phyloP scores from a whole-genome alignment of 176 grass and related monocot species.

The Lolium multiflorum region DNA sequence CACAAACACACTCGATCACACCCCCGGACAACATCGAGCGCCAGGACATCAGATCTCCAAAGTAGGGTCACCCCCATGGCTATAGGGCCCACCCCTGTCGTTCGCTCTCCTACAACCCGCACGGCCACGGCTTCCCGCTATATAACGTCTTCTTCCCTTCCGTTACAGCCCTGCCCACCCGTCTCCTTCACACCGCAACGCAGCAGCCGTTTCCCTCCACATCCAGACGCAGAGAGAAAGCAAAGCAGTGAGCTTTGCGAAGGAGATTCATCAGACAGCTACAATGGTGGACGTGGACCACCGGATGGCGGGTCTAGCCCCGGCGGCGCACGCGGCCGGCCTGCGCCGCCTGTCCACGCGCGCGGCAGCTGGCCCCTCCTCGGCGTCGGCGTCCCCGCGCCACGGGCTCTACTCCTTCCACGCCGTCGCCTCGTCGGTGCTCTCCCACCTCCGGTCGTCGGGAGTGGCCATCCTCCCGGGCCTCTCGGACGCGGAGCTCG shows the following conservation, averaged over 20 bases:
- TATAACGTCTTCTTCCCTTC: constrained; percentile 30
- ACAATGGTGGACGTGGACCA: constrained; percentile 88
- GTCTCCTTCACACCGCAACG: not conserved
- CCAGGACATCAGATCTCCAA: constrained; percentile 27
- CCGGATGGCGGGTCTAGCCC: constrained; percentile 58
- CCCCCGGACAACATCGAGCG: not conserved
- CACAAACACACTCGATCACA: too few relatives aligned
- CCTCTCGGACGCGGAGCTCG: constrained; percentile 71
- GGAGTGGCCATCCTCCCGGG: constrained; percentile 65
- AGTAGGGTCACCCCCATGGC: constrained; percentile 32
- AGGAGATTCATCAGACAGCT: not conserved
- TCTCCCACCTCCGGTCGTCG: constrained; percentile 64
- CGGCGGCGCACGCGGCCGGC: constrained; percentile 65
- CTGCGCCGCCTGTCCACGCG: constrained; percentile 87
- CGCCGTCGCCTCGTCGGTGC: constrained; percentile 51
- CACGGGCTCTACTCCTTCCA: constrained; percentile 75
- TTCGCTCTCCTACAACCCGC: not conserved
- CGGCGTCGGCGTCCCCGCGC: constrained; percentile 58
- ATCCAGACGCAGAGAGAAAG: not conserved
- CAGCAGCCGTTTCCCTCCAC: constrained; percentile 3
- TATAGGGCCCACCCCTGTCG: constrained; percentile 25
- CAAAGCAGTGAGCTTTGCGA: not conserved
- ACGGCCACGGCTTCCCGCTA: constrained; percentile 40
- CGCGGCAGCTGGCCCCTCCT: constrained; percentile 56
- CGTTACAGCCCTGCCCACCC: constrained; percentile 8